Evolutionary conservation across 768 basidiomycete genomes (phyloP), one percentile per base, ranked within the genome.

Genomic region (Zangia roseola): DNA sequence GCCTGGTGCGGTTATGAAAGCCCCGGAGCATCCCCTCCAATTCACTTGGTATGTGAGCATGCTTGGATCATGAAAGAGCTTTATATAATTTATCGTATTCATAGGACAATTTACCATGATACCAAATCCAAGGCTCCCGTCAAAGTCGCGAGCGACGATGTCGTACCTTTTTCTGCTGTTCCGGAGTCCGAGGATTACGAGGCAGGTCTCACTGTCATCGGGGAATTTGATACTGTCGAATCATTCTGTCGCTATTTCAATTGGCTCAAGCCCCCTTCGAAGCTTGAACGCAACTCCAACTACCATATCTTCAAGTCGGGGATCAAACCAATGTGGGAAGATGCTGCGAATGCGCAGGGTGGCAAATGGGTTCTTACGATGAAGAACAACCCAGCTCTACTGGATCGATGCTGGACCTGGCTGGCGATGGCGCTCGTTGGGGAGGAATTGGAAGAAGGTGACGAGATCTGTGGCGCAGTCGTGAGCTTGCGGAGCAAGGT

Each of bases 301-400:
- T 94, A 95, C 60, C 94, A 97, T 64, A 78, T 97, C 47, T 97
- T 97, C 81, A 95, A 95, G 71, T 77, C 82, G 19, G 90, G 90
- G 16, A 94, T 94, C 74, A 91, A 92, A 63, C 91, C 91, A 13
- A 95, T 97, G 94, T 97, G 93, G 93, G 94, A 95, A 71, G 94
- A 95, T 65, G 81, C 81, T 25, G 89, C 91, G 45, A 97, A 97
- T 61, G 88, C 89, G 21, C 80, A 86, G 45, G 94, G 94, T 17
- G 94, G 94, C 30, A 94, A 94, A 71, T 97, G 94, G 94, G 91
- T 94, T 17, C 69, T 97, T 49, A 91, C 91, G 60, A 91, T 95
- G 86, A 87, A 88, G 74, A 85, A 86, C 59, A 88, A 86, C 55
- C 83, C 90, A 4, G 68, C 70, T 40, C 65, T 93, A 58, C 72